Conservation (phyloP, 192 early-diverging fungal species). For the Physocladia obscura region DNA sequence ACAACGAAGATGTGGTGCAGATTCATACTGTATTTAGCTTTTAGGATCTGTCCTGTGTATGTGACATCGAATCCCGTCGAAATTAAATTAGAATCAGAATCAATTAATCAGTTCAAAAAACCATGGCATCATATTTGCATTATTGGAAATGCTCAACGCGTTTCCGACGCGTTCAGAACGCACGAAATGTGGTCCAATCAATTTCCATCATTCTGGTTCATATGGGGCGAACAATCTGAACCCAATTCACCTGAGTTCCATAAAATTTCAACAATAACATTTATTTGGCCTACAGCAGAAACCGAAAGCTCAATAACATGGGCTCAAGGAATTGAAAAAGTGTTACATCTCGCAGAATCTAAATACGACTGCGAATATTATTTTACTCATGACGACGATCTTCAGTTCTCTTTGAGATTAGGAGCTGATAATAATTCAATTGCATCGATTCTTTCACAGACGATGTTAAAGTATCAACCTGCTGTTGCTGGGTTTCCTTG, state of each 20-base stretch:
- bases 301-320: slow-evolving; percentile 23
- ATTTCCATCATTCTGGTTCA: slow-evolving; percentile 36
- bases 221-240: slow-evolving; percentile 16
- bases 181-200: slow-evolving; percentile 30
- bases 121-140: slow-evolving; percentile 33
- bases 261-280: background rate
- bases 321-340: slow-evolving; percentile 25
- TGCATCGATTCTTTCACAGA: background rate
- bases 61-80: too few relatives aligned
- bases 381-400: slow-evolving; percentile 40
- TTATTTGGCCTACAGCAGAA: background rate
- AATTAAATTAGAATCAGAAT: too few relatives aligned
- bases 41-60: too few relatives aligned
- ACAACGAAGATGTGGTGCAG: too few relatives aligned
- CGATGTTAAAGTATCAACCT: slow-evolving; percentile 29
- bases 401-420: background rate
- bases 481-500: slow-evolving; percentile 42
- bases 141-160: slow-evolving; percentile 29
- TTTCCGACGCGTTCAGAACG: slow-evolving; percentile 18
- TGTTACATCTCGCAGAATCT: background rate
- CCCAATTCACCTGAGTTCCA: background rate
- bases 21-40: too few relatives aligned
- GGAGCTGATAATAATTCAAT: background rate
- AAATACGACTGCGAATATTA: slow-evolving; percentile 30
- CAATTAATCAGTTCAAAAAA: too few relatives aligned